Base-by-base conservation (phyloP, 352 stramenopile species). In the Plasmopara muralis region DNA sequence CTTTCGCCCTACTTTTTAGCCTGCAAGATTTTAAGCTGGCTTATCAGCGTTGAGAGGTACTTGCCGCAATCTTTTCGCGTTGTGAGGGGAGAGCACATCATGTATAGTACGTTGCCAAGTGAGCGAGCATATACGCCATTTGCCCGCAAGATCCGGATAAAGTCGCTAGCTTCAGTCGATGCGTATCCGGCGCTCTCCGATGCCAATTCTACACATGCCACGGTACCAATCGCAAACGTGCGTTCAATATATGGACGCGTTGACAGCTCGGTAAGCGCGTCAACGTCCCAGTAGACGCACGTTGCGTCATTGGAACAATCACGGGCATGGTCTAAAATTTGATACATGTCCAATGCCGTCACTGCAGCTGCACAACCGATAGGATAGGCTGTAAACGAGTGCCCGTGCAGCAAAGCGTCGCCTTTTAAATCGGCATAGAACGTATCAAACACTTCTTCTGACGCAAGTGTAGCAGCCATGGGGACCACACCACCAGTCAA, bases 311-410 rank as follows among this genome's bases (percentile, higher is more conserved):
- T 61, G 14, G 12, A 64, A 8, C 50, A 43, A 15, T 7, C 55
- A 28, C 30, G 65, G 0, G 56, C 56, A 44, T 66, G 41, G 47
- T 77, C 74, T 37, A 85, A 63, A 51, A 89, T 83, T 48, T 87
- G 53, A 64, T 91, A 95, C 80, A 92, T 89, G 60, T 94, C 82
- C 3, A 97, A 54, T 9, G 86, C 77, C n/a, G 91, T 92, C 25
- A 96, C 50, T 9, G 82, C 83, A 9, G 87, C 87, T 18, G 87
- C 88, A 51, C 88, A 97, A 25, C 86, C 89, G 40, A 96, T 76
- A 5, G 89, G 87, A 52, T 97, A 87, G 0, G 88, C 89, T 25
- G 88, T 96, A 71, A 96, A 96, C n/a, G 87, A 96, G 66, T 97
- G 88, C 9, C 83, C 89, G 54, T 97, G 89, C 0, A 97, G 70